A percentile compares a stretch with the other conserved stretches of the same genome.
Conservation (phyloP, 768 basidiomycete species). For the Tephrocybe sp. region DNA sequence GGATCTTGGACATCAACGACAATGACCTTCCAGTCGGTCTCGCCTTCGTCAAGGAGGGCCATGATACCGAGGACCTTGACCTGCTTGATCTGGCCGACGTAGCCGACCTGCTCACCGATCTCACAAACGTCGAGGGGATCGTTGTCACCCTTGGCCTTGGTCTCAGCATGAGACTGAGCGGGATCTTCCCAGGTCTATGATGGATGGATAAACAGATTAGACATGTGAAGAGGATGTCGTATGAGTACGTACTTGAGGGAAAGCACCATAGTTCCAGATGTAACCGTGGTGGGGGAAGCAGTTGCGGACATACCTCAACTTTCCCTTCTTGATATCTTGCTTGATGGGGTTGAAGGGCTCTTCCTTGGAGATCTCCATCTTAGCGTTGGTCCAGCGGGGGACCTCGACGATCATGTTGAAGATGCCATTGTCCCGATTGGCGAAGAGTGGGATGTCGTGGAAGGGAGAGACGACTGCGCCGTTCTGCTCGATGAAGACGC, state of each 20-base stretch:
- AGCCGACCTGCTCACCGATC: conserved; percentile 98
- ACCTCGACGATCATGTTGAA: conserved; percentile 99
- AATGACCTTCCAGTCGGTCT: conserved; percentile 99
- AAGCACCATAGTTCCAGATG: conserved; percentile 99
- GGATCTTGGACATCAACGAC: conserved; percentile 96
- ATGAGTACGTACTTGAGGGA: conserved; percentile 75
- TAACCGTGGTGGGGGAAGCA: conserved; percentile 99
- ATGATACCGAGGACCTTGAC: conserved; percentile 99
- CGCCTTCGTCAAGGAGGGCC: conserved; percentile 98
- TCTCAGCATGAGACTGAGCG: conserved; percentile 80
- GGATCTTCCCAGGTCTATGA: conserved; percentile 98
- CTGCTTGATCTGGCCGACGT: conserved; percentile 96
- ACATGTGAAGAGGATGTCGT: neutral
- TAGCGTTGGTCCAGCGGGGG: conserved; percentile 99
- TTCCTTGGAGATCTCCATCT: conserved; percentile 99
- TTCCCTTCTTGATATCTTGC: conserved; percentile 97
- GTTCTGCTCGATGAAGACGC: conserved; percentile 90
- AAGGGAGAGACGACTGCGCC: conserved; percentile 80
- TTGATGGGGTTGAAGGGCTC: conserved; percentile 99
- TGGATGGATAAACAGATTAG: conserved; percentile 2
- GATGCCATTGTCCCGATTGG: conserved; percentile 91
- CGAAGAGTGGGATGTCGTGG: conserved; percentile 98
- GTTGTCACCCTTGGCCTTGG: conserved; percentile 98
- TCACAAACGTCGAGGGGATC: conserved; percentile 99
- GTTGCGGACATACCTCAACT: conserved; percentile 95